Base-by-base conservation (phyloP, 1,139 yeast species). In the Kluyveromyces sp. region DNA sequence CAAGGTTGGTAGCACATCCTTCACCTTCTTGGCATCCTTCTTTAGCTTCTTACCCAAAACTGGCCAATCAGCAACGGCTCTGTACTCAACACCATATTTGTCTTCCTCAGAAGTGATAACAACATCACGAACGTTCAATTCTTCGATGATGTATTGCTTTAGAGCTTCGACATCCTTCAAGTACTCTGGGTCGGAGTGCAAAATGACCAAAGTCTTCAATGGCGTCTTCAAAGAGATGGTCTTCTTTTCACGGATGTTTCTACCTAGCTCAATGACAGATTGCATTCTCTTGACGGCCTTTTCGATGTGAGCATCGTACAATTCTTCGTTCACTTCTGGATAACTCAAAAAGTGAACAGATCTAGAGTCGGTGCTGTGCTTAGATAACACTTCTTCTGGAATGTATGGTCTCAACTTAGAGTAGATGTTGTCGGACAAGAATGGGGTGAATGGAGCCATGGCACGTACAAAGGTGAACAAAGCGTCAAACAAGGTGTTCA, bases 361-460 rank as follows among this genome's bases (percentile, higher is more conserved):
- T 67, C 92, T 80, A 47, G 69, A 65, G 61, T 89, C 96, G 53
- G 71, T 68, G 50, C 72, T 65, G 51, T 65, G 72, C 37, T 58
- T 50, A 47, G 67, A 65, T 47, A 71, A 61, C 37, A 76, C 77
- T 43, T 75, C 78, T 34, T 68, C 72, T 26, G 77, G 67, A 67
- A 88, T 82, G 60, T 72, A 79, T 37, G 72, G 73, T 64, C 74
- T 78, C 67, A 94, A 70, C 68, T 79, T 82, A 65, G 81, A 83
- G 71, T 89, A 94, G 58, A 94, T 85, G 60, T 81, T 80, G 64
- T 94, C 99, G 45, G 97, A 76, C 67, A 94, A 75, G 76, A 83
- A 94, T 53, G 99, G 99, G 46, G 97, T 89, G 72, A 94, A 94
- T 54, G 99, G 98, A 50, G 98, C 97, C 97, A 94, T 90, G 41